phyloP scores from a whole-genome alignment of 176 grass and related monocot species.

The Pontederia crassipes region DNA sequence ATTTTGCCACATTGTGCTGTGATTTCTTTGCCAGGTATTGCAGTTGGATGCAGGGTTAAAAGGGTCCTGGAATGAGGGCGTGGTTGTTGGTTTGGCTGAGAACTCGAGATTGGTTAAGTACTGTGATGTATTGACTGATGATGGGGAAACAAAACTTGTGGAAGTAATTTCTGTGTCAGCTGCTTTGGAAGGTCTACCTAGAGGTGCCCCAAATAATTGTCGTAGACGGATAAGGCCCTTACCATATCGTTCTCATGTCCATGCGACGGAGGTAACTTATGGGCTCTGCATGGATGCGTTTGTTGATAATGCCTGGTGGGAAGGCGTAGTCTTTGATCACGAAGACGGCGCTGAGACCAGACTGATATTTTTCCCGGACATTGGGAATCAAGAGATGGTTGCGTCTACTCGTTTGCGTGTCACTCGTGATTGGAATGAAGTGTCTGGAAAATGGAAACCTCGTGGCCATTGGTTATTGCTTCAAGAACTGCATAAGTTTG shows the following conservation, averaged over 20 bases:
- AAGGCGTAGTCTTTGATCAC: constrained; percentile 64
- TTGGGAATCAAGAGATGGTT: constrained; percentile 46
- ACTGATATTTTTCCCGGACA: constrained; percentile 60
- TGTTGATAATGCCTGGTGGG: constrained; percentile 51
- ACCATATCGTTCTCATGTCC: constrained; percentile 21
- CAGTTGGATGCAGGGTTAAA: constrained; percentile 11
- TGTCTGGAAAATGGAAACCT: constrained; percentile 45
- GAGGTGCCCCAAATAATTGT: background rate
- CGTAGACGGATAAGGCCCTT: constrained; percentile 27
- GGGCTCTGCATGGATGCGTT: constrained; percentile 57
- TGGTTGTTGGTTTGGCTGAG: constrained; percentile 10
- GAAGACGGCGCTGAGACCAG: constrained; percentile 32
- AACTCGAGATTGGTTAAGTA: constrained; percentile 15
- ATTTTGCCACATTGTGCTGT: background rate
- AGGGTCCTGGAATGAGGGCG: constrained; percentile 29
- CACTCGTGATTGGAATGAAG: constrained; percentile 66
- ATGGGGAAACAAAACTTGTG: constrained; percentile 10
- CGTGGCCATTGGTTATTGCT: constrained; percentile 66
- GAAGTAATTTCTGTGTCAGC: constrained; percentile 18
- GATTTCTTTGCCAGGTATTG: constrained; percentile 18
- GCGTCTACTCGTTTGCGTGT: constrained; percentile 30
- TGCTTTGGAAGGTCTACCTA: constrained; percentile 19
- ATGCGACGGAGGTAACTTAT: constrained; percentile 29
- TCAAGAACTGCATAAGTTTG: constrained; percentile 32
- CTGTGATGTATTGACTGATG: constrained; percentile 6